These are phyloP conservation scores for Thuidium tamariscinum DNA, from an alignment of 225 moss, liverwort and hornwort genomes.

Conservation along the genomic window DNA sequence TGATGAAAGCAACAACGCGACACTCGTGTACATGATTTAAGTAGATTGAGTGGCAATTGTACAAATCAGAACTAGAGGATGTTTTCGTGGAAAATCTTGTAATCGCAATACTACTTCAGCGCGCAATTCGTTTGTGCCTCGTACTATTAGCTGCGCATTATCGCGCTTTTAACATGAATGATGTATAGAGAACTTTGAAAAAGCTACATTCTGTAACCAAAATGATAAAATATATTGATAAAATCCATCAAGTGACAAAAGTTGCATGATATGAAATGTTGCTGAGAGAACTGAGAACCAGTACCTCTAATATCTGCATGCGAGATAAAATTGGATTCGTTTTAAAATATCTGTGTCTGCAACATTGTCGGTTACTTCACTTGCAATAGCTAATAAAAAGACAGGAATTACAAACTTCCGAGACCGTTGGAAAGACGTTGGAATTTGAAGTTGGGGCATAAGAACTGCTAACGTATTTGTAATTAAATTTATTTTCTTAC, in stretches of 20 bases:
- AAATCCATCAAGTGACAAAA: too few relatives aligned
- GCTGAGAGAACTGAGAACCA: not conserved
- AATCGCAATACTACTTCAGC: not conserved
- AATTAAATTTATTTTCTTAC: not conserved
- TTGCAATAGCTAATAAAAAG: not conserved
- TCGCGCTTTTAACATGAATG: not conserved
- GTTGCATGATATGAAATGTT: not conserved
- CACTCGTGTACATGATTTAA: not conserved
- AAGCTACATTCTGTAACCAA: too few relatives aligned
- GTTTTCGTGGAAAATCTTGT: not conserved
- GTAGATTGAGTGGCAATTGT: not conserved
- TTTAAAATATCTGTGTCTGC: not conserved
- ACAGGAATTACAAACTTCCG: not conserved
- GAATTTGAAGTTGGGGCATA: not conserved
- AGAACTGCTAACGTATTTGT: not conserved
- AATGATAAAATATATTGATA: not conserved
- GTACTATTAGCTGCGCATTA: not conserved
- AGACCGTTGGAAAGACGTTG: not conserved
- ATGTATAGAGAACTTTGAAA: not conserved
- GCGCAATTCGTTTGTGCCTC: not conserved
- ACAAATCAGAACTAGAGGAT: not conserved
- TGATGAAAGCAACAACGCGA: not conserved
- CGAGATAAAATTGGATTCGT: not conserved
- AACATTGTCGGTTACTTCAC: not conserved
- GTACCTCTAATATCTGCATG: not conserved